These are phyloP conservation scores for Scalesia atractyloides DNA, from an alignment of 129 eudicot species.

Conservation along the genomic window DNA sequence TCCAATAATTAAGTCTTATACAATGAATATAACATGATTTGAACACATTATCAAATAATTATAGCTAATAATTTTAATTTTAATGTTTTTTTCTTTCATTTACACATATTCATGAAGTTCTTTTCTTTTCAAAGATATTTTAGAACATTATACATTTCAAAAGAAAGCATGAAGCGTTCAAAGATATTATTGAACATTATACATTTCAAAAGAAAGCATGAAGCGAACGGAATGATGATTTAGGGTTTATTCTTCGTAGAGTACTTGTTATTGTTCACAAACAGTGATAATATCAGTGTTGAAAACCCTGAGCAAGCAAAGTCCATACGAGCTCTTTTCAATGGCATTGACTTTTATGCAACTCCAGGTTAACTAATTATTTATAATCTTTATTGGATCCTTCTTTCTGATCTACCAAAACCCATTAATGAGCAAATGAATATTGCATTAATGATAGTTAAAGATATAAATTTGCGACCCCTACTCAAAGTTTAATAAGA, in stretches of 20 bases:
- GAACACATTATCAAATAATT: neutral
- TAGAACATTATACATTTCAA: neutral
- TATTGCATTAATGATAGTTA: neutral
- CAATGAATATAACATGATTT: neutral
- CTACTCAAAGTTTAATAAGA: neutral
- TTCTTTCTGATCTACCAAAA: neutral
- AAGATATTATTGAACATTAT: neutral
- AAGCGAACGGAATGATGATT: neutral
- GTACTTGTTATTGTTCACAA: neutral
- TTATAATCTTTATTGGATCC: neutral
- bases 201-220: neutral
- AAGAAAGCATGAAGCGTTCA: neutral
- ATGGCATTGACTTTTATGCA: neutral
- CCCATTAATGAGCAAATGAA: conserved; percentile 4
- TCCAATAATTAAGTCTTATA: neutral
- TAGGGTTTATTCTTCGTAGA: neutral
- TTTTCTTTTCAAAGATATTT: neutral
- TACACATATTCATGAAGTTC: neutral
- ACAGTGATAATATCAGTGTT: neutral
- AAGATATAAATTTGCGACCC: conserved; percentile 1
- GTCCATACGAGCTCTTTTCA: neutral
- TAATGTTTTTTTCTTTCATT: neutral
- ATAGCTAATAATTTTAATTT: neutral
- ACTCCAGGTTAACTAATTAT: neutral
- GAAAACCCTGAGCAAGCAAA: neutral